Evolutionary conservation across 805 yeast genomes (phyloP).

Genomic region (Candida germanica): DNA sequence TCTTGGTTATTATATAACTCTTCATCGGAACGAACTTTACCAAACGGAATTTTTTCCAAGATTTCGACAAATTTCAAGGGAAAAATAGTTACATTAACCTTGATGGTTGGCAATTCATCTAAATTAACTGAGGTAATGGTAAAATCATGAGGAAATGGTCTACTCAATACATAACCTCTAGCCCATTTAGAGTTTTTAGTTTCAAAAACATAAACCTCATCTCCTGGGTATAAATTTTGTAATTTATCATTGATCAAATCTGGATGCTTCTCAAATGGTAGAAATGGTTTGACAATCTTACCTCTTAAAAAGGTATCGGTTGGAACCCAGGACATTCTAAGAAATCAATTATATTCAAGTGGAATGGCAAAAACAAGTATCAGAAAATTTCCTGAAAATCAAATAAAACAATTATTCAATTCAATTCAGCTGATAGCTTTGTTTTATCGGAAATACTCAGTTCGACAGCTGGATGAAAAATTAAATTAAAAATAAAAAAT

Average conservation of each 20-base stretch:
- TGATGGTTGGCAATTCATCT: conserved; percentile 60
- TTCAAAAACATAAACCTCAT: conserved; percentile 74
- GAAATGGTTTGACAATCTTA: conserved; percentile 35
- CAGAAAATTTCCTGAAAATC: too few species aligned
- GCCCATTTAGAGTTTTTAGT: conserved; percentile 64
- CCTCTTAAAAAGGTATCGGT: conserved; percentile 36
- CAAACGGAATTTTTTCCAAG: conserved; percentile 40
- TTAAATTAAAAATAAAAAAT: conserved; percentile 2
- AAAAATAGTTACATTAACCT: conserved; percentile 52
- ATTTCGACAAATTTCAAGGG: conserved; percentile 56
- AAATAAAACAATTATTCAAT: too few species aligned
- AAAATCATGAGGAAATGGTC: conserved; percentile 70
- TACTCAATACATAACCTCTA: conserved; percentile 67
- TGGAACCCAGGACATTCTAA: conserved; percentile 35
- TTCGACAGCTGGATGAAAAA: too few species aligned
- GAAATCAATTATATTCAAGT: too few species aligned
- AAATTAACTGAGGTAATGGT: conserved; percentile 56
- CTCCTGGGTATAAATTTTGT: conserved; percentile 68
- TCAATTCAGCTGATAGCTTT: too few species aligned
- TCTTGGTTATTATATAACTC: conserved; percentile 27
- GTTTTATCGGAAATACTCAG: too few species aligned
- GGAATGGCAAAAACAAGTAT: too few species aligned
- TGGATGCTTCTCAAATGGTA: conserved; percentile 42
- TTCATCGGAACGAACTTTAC: conserved; percentile 22
- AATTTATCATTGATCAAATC: conserved; percentile 36